phyloP scores from a whole-genome alignment of 176 grass and related monocot species.

The Zoysia pacifica region DNA sequence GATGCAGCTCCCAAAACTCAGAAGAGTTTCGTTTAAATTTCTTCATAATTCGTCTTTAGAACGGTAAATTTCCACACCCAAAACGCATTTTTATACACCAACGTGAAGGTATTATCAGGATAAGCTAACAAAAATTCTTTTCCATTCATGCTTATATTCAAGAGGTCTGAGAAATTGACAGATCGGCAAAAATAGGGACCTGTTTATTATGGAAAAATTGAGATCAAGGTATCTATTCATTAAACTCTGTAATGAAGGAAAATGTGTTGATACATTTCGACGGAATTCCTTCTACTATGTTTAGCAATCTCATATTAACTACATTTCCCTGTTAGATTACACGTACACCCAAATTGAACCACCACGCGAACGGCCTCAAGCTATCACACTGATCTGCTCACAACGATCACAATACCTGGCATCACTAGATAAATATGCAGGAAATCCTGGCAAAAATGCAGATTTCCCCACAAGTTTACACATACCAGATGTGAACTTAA shows the following conservation, averaged over 20 bases:
- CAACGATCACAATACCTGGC: constrained; percentile 2
- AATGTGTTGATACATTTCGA: not conserved
- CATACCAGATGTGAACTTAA: constrained; percentile 27
- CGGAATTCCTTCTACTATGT: not conserved
- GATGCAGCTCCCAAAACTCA: no score
- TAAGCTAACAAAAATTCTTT: no score
- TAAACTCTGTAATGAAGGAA: not conserved
- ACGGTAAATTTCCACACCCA: no score
- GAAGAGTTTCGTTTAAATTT: no score
- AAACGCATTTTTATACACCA: no score
- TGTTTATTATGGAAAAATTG: not conserved
- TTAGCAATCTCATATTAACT: not conserved
- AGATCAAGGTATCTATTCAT: not conserved
- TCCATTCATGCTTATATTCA: no score
- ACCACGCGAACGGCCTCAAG: constrained; percentile 6
- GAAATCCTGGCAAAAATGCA: constrained; percentile 1
- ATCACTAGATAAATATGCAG: constrained; percentile 1
- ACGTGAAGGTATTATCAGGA: no score
- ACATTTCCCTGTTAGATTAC: constrained; percentile 40
- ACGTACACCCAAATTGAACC: constrained; percentile 40
- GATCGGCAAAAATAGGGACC: no score
- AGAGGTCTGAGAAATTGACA: no score
- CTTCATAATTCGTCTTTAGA: no score
- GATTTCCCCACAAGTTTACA: constrained; percentile 32
- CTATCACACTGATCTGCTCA: constrained; percentile 4